Percentiles rank a stretch among this genome's conserved stretches.
phyloP scores from a whole-genome alignment of 768 basidiomycete species.

The Pleurotus giganteus region DNA sequence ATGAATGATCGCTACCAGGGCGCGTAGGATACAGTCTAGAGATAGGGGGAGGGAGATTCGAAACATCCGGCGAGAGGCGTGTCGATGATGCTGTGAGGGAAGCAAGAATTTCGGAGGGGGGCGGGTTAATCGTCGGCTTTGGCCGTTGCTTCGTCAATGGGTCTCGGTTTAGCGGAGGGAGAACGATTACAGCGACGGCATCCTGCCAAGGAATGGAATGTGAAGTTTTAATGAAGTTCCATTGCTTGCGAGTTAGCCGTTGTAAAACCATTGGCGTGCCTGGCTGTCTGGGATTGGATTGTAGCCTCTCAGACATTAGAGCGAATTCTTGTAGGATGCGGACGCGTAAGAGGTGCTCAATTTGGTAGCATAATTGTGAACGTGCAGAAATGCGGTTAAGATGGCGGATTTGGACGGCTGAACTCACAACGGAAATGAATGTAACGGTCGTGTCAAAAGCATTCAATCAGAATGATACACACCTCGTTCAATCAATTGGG shows the following conservation, averaged over 20 bases:
- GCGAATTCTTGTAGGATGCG: constrained; percentile 77
- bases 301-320: constrained; percentile 47
- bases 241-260: constrained; percentile 64
- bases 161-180: constrained; percentile 63
- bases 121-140: constrained; percentile 31
- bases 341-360: constrained; percentile 65
- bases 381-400: constrained; percentile 34
- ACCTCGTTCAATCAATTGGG: constrained; percentile 37
- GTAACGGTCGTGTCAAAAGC: not conserved
- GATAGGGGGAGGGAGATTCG: constrained; percentile 24
- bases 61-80: not conserved
- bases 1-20: constrained; percentile 1
- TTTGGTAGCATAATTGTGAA: constrained; percentile 49
- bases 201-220: constrained; percentile 46
- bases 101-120: constrained; percentile 1
- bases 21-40: constrained; percentile 24
- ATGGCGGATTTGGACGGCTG: constrained; percentile 11
- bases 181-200: constrained; percentile 66
- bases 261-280: constrained; percentile 44
- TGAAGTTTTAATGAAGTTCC: constrained; percentile 43
- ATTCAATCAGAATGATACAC: constrained; percentile 1
- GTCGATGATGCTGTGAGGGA: not conserved
- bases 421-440: not conserved
- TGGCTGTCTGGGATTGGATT: constrained; percentile 18
- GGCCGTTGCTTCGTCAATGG: constrained; percentile 44